A percentile compares a stretch with the other conserved stretches of the same genome.
phyloP scores from a whole-genome alignment of 257 asterid genomes.

The Solanum raphanifolium region DNA sequence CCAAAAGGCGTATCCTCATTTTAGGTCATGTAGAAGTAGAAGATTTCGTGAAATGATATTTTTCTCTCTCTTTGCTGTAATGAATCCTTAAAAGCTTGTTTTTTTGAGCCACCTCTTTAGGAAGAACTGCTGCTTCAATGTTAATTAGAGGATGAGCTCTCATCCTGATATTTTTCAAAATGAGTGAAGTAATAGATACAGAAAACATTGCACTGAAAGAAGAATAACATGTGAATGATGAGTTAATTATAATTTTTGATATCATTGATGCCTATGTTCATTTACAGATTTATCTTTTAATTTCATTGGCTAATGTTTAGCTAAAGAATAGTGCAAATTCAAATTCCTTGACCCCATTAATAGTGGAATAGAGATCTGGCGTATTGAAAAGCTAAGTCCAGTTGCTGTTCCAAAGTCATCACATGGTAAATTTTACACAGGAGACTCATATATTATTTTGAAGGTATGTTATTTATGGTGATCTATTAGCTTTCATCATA shows the following conservation, averaged over 20 bases:
- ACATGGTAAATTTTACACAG: slow-evolving; percentile 71
- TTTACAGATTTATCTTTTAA: not conserved
- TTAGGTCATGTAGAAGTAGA: not conserved
- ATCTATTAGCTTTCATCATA: not conserved
- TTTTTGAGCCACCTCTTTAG: not conserved
- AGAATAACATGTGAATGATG: not conserved
- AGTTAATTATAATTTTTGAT: not conserved
- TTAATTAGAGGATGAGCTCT: not conserved
- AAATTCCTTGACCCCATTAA: slow-evolving; percentile 44
- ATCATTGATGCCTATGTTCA: not conserved
- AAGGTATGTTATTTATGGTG: slow-evolving; percentile 38
- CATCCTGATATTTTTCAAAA: not conserved
- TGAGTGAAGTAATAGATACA: not conserved
- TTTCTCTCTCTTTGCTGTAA: not conserved
- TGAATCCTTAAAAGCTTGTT: not conserved
- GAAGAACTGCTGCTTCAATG: not conserved
- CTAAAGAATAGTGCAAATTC: not conserved
- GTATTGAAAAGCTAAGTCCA: slow-evolving; percentile 74
- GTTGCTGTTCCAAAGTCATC: slow-evolving; percentile 59
- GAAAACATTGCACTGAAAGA: not conserved
- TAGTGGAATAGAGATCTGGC: slow-evolving; percentile 94
- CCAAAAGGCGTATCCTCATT: slow-evolving; percentile 88
- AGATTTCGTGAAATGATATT: not conserved
- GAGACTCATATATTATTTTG: slow-evolving; percentile 77
- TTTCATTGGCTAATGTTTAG: slow-evolving; percentile 8